Base-by-base conservation (phyloP, 805 yeast species). In the Saturnispora silvae region DNA sequence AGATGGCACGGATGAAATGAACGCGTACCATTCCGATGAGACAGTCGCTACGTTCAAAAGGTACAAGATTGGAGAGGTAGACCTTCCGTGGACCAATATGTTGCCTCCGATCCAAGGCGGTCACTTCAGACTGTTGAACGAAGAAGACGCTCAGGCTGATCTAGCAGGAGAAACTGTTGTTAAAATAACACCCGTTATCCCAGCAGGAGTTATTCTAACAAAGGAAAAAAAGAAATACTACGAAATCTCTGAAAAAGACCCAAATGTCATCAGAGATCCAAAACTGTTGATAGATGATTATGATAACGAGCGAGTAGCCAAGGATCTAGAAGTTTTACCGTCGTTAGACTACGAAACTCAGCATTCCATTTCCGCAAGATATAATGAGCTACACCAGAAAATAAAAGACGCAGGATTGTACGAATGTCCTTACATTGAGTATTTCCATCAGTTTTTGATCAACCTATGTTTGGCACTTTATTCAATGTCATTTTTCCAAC, bases 81-180 rank as follows among this genome's bases (percentile, higher is more conserved):
- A 76, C 38, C 56, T 64, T 40, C 61, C 62, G 8, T 85, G 95
- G 95, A 64, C 63, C 37, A 81, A 82, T 56, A 58, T 85, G 54
- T 53, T 81, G 24, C 95, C 96, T 4, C 96, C 96, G 1, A 82
- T 85, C 44, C 95, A 84, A 58, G 94, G 95, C 11, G 95, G 84
- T 1, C 42, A 40, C 18, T 76, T 61, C 50, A 50, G 62, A 16
- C 47, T 54, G 1, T 37, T 54, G 14, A 31, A 30, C 6, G 33
- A 31, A 3, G 59, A 54, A 22, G 26, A 26, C 8, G 22, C 24
- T 1, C 41, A 32, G 8, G 31, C 10, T 5, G 38, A 31, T 11
- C 39, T 59, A 41, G 53, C 61, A 2, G 80, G 80, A 2, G 62
- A 55, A 38, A 63, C 67, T 17, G 52, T 54, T 1, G 69, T 59